Evolutionary conservation across 2,329 filamentous ascomycete species (phyloP), one percentile per base, ranked within the genome.

Genomic region (Colletotrichum cuscutae): DNA sequence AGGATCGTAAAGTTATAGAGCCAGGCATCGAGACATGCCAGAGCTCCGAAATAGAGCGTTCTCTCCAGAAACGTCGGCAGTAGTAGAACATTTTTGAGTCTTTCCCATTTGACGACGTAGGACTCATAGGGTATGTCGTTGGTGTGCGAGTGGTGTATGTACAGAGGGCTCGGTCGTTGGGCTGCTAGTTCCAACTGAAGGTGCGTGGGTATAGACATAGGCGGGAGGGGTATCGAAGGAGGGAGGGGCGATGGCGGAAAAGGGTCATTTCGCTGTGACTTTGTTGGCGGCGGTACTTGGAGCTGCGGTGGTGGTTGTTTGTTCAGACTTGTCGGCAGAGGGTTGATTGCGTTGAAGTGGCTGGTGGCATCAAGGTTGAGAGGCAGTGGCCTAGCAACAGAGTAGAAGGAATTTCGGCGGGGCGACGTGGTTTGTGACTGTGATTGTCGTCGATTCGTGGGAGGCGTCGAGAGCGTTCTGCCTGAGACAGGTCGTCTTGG

Each of bases 1-100:
- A 99, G 86, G 57, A 99, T 98, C 0, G 97, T 99, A 77, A 99
- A 97, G 0, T 95, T 97, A 83, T 98, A 97, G 1, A 99, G 89
- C 95, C 96, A 99, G 1, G 96, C 94, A 81, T 99, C 97, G 6
- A 99, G 86, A 82, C 97, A 99, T 7, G 96, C 95, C 42, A 98
- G 83, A 0, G 94, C 92, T 7, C 97, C 97, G 82, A 99, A 98
- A 72, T 92, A 91, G 6, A 99, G 88, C 0, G 95, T 93, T 58
- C 93, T 89, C 83, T 99, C 97, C 5, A 99, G 87, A 73, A 93
- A 94, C 0, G 91, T 89, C 0, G 96, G 95, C 4, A 99, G 85
- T 30, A 95, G 86, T 6, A 99, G 83, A 73, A 98, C 97, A 80
- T 98, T 98, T 76, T 94, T 89, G 13, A 99, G 86, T 52, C 97